Base-by-base conservation (phyloP, 805 yeast species). In the Candida awuae region DNA sequence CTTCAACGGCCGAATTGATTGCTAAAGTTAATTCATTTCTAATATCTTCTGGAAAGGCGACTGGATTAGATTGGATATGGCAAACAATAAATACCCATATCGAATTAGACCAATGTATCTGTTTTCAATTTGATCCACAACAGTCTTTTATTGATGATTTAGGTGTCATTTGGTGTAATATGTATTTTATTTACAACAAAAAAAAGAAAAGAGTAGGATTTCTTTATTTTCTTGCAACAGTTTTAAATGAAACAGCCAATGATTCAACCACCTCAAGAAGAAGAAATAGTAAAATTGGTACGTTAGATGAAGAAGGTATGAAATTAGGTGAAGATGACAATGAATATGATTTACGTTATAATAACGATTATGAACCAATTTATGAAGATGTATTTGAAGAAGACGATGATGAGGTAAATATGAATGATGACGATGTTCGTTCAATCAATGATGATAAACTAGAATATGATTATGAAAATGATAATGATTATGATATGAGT, bases 101-200 rank as follows among this genome's bases (percentile, higher is more conserved):
- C 76, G 90, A 80, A 43, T 62, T 83, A 33, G 70, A 75, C 2
- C 71, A 68, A 38, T 78, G 85, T 53, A 70, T 70, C 20, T 74
- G 78, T 25, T 80, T 75, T 49, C 81, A 77, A 50, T 77, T 78
- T 49, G 75, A 71, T 42, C 79, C 74, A 0, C 71, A 74, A 22
- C 77, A 81, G 50, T 70, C 83, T 8, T 79, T 82, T 30, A 51
- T 75, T 35, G 84, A 80, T 51, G 92, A 82, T 50, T 45, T 61
- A 20, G 77, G 77, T 3, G 65, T 68, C 3, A 55, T 74, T 22
- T 84, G 92, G 92, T 75, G 83, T 18, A 66, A 80, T 55, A 84
- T 85, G 72, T 90, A 94, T 81, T 92, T 92, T 58, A 76, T 90
- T 32, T 87, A 83, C 63, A 92, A 87, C 64, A 90, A 86, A 62